A percentile compares a stretch with the other conserved stretches of the same genome.
Evolutionary conservation across 1,284 basidiomycete genomes (phyloP).

Genomic region (Hymenochaete sp.): DNA sequence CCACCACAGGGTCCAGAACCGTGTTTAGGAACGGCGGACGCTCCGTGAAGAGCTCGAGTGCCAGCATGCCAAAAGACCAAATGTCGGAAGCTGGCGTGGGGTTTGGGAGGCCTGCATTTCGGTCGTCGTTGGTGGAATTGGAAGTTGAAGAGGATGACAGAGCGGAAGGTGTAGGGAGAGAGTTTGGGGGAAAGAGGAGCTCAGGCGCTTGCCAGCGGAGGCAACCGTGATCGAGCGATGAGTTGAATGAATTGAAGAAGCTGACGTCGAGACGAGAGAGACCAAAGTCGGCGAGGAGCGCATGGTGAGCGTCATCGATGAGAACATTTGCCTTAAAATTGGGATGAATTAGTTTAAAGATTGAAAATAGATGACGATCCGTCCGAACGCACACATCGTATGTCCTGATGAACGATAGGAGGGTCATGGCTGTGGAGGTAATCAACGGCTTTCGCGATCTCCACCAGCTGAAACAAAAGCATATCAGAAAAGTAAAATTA

Average conservation of each 20-base stretch:
- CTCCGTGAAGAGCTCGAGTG: conserved; percentile 13
- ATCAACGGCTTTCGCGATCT: conserved; percentile 6
- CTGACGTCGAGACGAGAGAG: conserved; percentile 5
- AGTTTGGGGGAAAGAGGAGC: conserved; percentile 2
- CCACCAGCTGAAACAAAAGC: conserved; percentile 1
- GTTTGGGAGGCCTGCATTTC: too few relatives aligned
- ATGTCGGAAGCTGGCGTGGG: too few relatives aligned
- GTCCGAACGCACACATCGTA: conserved; percentile 6
- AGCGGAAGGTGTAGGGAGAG: too few relatives aligned
- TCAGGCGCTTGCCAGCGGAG: conserved; percentile 12
- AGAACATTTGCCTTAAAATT: conserved; percentile 11
- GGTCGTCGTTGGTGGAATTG: too few relatives aligned
- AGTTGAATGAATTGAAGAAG: not conserved
- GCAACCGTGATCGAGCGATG: conserved; percentile 3
- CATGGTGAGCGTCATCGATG: not conserved
- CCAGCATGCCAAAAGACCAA: not conserved
- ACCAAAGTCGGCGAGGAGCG: conserved; percentile 9
- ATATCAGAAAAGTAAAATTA: not conserved
- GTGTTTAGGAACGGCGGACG: too few relatives aligned
- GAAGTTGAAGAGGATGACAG: too few relatives aligned
- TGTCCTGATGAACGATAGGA: conserved; percentile 9
- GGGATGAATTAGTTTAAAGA: not conserved
- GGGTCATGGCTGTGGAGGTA: conserved; percentile 14
- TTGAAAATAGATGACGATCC: not conserved
- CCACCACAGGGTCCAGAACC: too few relatives aligned